A percentile compares a stretch with the other conserved stretches of the same genome.
Evolutionary conservation across 2,329 filamentous ascomycete genomes (phyloP).

Genomic region (Salinomyces thailandicus): DNA sequence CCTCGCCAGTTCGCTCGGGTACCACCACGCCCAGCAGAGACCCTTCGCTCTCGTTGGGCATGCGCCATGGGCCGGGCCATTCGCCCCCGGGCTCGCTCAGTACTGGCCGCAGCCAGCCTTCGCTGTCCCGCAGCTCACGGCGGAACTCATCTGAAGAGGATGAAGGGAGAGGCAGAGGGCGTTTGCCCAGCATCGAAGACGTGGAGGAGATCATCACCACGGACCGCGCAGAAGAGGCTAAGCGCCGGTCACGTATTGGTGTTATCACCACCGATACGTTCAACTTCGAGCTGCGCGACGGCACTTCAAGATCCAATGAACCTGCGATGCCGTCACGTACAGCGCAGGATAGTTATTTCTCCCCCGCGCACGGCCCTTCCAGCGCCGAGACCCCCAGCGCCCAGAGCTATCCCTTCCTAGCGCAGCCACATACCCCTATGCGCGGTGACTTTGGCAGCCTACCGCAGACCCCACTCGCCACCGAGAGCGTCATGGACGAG

Average conservation of each 20-base stretch:
- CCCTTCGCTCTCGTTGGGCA: conserved; percentile 19
- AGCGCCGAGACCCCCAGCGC: conserved; percentile 12
- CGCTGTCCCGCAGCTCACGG: conserved; percentile 9
- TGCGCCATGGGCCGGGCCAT: conserved; percentile 24
- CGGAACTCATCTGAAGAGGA: conserved; percentile 19
- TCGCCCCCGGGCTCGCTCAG: conserved; percentile 10
- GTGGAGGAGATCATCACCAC: conserved; percentile 22
- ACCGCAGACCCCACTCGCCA: conserved; percentile 34
- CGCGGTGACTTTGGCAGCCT: conserved; percentile 8
- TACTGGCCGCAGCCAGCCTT: conserved; percentile 1
- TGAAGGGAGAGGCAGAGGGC: conserved; percentile 9
- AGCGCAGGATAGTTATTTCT: conserved; percentile 15
- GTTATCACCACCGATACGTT: conserved; percentile 14
- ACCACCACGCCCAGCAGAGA: conserved; percentile 15
- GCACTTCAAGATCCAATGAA: conserved; percentile 11
- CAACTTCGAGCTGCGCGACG: conserved; percentile 22
- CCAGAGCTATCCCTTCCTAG: conserved; percentile 18
- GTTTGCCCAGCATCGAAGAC: conserved; percentile 20
- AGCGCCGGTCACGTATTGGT: conserved; percentile 19
- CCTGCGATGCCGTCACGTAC: conserved; percentile 8
- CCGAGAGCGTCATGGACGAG: conserved; percentile 48
- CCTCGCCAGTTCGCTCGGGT: conserved; percentile 23
- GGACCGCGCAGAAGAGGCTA: conserved; percentile 23
- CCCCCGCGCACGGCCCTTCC: conserved; percentile 10
- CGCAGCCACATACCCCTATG: conserved; percentile 19